These are phyloP conservation scores for Coemansia sp. DNA, from an alignment of 192 early-diverging fungal species.

Conservation along the genomic window DNA sequence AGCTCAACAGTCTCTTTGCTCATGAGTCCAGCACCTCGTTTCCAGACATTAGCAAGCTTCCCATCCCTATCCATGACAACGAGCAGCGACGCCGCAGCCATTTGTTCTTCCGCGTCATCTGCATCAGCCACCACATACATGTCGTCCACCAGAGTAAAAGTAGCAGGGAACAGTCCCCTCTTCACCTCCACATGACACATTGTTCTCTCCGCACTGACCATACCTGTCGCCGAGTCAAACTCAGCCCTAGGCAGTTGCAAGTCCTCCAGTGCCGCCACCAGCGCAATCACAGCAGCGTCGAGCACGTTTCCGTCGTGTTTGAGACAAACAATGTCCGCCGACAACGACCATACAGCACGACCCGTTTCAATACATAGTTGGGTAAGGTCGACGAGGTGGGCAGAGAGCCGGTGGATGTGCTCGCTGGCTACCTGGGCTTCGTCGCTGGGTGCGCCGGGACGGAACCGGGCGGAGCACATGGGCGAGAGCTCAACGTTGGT, in stretches of 20 bases:
- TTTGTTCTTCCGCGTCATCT: conserved; percentile 50
- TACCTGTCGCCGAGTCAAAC: conserved; percentile 68
- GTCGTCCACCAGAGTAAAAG: conserved; percentile 47
- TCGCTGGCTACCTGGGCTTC: conserved; percentile 84
- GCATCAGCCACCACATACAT: conserved; percentile 52
- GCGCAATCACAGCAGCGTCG: conserved; percentile 82
- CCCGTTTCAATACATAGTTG: conserved; percentile 79
- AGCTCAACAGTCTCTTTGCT: conserved; percentile 26
- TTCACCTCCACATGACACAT: conserved; percentile 17
- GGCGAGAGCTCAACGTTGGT: conserved; percentile 92
- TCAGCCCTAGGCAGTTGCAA: conserved; percentile 73
- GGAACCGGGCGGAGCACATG: conserved; percentile 85
- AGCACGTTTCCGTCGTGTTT: conserved; percentile 90
- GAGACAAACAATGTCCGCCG: conserved; percentile 89
- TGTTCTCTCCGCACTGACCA: conserved; percentile 61
- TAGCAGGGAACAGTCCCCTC: conserved; percentile 37
- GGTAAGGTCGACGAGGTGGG: conserved; percentile 30
- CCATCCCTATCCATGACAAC: conserved; percentile 35
- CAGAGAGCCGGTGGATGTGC: conserved; percentile 71
- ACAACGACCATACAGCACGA: conserved; percentile 84
- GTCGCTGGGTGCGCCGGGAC: conserved; percentile 83
- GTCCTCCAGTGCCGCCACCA: conserved; percentile 78
- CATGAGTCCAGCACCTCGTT: conserved; percentile 40
- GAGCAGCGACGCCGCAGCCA: conserved; percentile 32
- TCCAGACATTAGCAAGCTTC: conserved; percentile 50